These are phyloP conservation scores for Thalassiosira mediterranea DNA, from an alignment of 352 stramenopile species.

Conservation along the genomic window DNA sequence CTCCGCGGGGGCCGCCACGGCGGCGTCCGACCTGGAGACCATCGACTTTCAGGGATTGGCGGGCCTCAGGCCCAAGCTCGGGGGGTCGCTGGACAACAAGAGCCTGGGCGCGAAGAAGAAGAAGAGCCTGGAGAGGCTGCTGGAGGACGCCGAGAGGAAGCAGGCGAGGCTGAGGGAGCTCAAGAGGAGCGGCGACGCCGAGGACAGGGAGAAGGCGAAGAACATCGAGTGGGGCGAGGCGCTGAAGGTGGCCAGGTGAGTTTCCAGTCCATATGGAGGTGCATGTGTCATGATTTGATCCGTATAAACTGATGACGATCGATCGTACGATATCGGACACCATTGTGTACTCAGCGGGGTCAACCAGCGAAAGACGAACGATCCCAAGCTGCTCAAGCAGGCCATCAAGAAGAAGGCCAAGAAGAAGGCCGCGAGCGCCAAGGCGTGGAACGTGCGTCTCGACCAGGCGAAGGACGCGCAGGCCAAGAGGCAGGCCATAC, in stretches of 20 bases:
- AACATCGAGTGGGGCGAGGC: slow-evolving; percentile 77
- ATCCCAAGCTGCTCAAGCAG: slow-evolving; percentile 80
- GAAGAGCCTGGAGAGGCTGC: slow-evolving; percentile 78
- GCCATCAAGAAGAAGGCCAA: slow-evolving; percentile 75
- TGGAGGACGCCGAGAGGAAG: slow-evolving; percentile 80
- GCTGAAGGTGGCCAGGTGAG: slow-evolving; percentile 65
- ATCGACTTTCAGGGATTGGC: slow-evolving; percentile 79
- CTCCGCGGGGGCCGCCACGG: slow-evolving; percentile 1
- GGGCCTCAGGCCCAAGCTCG: slow-evolving; percentile 63
- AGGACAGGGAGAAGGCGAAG: slow-evolving; percentile 73
- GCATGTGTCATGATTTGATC: too few relatives aligned
- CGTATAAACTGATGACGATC: too few relatives aligned
- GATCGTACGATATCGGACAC: too few relatives aligned
- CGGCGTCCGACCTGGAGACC: slow-evolving; percentile 59
- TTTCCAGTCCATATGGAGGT: too few relatives aligned
- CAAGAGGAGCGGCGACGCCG: slow-evolving; percentile 54
- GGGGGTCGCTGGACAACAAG: slow-evolving; percentile 63
- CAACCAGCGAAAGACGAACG: slow-evolving; percentile 71
- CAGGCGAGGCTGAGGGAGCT: slow-evolving; percentile 67
- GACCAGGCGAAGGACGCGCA: slow-evolving; percentile 65
- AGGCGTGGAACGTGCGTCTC: slow-evolving; percentile 75
- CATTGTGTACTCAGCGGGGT: slow-evolving; percentile 32
- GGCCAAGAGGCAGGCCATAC: slow-evolving; percentile 76
- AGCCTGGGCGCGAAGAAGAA: slow-evolving; percentile 65
- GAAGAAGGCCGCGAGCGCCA: slow-evolving; percentile 75